Base-by-base conservation (phyloP, 805 yeast genomes). In the Groenewaldozyma tartarivorans region DNA sequence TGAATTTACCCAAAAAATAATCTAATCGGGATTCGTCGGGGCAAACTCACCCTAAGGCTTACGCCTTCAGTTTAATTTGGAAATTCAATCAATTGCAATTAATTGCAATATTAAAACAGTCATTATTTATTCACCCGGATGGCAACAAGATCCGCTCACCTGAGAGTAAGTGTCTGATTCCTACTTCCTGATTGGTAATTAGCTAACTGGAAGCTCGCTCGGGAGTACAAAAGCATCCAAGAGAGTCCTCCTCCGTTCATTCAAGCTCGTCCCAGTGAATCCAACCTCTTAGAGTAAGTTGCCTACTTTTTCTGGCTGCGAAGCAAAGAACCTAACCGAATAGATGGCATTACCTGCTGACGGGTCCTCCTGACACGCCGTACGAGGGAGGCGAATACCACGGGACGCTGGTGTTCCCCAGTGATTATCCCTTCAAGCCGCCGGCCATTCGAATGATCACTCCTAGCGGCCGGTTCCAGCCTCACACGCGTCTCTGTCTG, bases 321-420 rank as follows among this genome's bases (percentile, higher is more conserved):
- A 7, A 11, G 6, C 16, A 7, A 31, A 11, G 9, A 31, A 31
- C 18, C 15, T n/a, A 39, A 9, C 20, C 11, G 24, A 11, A 21
- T 11, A 48, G 52, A 57, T 88, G 96, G 95, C 96, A 87, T 60
- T 90, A 85, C 57, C 73, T 88, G 24, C 81, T 90, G 39, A 79
- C 86, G 0, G 97, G 97, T 1, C 96, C 96, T 3, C 87, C 92
- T 11, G 79, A 78, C 30, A 83, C 96, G 1, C 94, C 94, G 2
- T 90, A 81, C 59, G 81, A 72, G 42, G 75, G 74, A 18, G 96
- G 96, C 0, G 92, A 85, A 57, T 87, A 82, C 56, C 95, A 87
- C 55, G 96, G 96, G 1, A 72, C 84, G n/a, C 68, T 87, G 18
- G 65, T 79, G 13, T 85, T 87, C 58, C 94, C 95, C 0, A 61